phyloP scores from a whole-genome alignment of 192 early-diverging fungal species.

The Umbelopsis vinacea region DNA sequence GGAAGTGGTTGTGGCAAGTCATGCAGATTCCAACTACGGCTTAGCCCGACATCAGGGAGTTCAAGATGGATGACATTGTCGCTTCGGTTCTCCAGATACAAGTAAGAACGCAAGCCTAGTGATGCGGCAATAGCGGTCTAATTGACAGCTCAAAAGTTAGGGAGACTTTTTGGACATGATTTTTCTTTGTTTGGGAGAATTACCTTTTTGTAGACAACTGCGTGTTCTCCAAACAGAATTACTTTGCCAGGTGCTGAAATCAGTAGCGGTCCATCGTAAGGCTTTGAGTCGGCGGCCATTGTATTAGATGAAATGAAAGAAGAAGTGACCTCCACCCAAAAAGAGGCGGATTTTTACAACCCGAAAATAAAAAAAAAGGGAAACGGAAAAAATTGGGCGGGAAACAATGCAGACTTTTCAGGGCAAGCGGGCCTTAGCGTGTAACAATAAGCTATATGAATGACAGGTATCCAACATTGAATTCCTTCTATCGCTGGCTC shows the following conservation, averaged over 20 bases:
- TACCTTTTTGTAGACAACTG: slow-evolving; percentile 92
- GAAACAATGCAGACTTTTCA: no score
- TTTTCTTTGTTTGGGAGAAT: background rate
- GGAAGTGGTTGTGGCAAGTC: slow-evolving; percentile 40
- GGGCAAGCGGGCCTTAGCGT: no score
- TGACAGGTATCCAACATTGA: no score
- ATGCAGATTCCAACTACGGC: slow-evolving; percentile 40
- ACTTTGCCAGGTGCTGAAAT: slow-evolving; percentile 95
- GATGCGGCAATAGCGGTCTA: slow-evolving; percentile 85
- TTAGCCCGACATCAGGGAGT: slow-evolving; percentile 67
- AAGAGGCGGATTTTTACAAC: background rate
- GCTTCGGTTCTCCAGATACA: slow-evolving; percentile 55
- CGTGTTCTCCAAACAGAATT: slow-evolving; percentile 98
- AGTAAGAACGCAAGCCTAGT: slow-evolving; percentile 77
- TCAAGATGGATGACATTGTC: slow-evolving; percentile 53
- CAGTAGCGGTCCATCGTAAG: slow-evolving; percentile 45
- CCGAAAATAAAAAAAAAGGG: no score
- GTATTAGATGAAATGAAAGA: background rate
- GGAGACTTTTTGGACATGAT: background rate
- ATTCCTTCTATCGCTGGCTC: no score
- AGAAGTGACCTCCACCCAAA: background rate
- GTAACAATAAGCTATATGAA: no score
- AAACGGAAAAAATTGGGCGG: no score
- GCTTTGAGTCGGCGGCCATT: background rate
- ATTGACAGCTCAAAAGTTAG: background rate